Base-by-base conservation (phyloP, 2,329 filamentous ascomycete species). In the Pseudogymnoascus sp. region DNA sequence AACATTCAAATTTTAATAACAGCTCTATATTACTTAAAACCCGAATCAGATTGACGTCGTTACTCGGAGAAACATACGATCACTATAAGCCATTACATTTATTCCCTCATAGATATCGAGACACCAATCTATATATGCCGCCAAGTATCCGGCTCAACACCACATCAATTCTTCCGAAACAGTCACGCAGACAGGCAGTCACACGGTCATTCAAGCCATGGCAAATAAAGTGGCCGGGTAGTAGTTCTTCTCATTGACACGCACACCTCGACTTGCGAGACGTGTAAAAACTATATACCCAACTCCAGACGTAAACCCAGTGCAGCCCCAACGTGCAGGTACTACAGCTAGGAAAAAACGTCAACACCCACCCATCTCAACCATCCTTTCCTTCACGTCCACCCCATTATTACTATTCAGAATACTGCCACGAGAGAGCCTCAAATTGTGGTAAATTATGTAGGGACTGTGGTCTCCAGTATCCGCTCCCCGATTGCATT, bases 381-480 rank as follows among this genome's bases (percentile, higher is more conserved):
- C 50, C 50, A 35, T n/a, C n/a, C 22, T 3, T 3, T 6, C 41
- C 11, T 22, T 26, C 41, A 46, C 22, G 26, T 26, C 41, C 22
- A 24, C 41, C 40, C 41, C 50, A 22, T 56, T 56, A 56, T 56
- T 56, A 56, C 50, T 56, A 56, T 14, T 56, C 28, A 56, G 28
- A 56, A 56, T 56, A 56, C 50, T 56, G 50, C 50, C 50, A 56
- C 50, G 28, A 33, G 50, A 56, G 50, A 56, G 50, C 50, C 50
- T 56, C 50, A 56, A 33, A 56, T 19, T 56, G 28, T 56, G 28
- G 50, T 56, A 33, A 19, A 35, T 56, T 56, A 56, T 56, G 50
- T 56, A 56, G 50, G 50, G 50, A 56, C 50, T 56, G 50, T 56
- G 50, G 50, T 35, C 50, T 56, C n/a, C 28, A 56, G 50, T 33